A percentile compares a stretch with the other conserved stretches of the same genome.
Conservation (phyloP, 108 stramenopile genomes). For the Skeletonema costatum region DNA sequence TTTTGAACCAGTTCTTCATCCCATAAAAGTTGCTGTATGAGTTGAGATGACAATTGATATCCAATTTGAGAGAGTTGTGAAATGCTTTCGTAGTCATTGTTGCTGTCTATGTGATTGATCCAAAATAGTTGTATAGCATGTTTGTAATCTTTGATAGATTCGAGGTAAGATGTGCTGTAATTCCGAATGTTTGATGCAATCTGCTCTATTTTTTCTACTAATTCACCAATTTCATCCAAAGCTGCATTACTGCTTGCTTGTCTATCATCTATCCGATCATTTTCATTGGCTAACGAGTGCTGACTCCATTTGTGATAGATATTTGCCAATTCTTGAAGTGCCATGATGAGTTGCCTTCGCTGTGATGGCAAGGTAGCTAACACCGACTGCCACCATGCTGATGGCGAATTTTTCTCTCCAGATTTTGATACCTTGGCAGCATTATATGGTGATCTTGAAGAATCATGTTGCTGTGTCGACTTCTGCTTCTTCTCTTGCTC, state of each 20-base stretch:
- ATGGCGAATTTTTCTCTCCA: background rate
- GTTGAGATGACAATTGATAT: conserved; percentile 16
- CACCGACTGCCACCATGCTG: conserved; percentile 5
- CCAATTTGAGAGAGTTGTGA: conserved; percentile 21
- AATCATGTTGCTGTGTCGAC: background rate
- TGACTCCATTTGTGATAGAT: background rate
- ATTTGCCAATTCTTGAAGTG: background rate
- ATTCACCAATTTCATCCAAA: background rate
- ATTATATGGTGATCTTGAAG: background rate
- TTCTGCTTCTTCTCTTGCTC: background rate
- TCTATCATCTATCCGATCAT: background rate
- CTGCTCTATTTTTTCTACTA: background rate
- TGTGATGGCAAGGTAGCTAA: background rate
- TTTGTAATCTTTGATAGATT: conserved; percentile 1
- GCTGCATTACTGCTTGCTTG: background rate
- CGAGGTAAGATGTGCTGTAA: background rate
- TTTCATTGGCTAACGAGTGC: background rate
- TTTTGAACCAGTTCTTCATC: conserved; percentile 10
- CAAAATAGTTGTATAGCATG: background rate
- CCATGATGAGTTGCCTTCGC: background rate
- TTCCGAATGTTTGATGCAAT: background rate
- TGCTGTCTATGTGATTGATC: background rate
- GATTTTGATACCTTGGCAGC: background rate
- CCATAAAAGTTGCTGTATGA: conserved; percentile 22
- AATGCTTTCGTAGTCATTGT: background rate